phyloP scores from a whole-genome alignment of 805 yeast genomes.

The Pichia heedii region DNA sequence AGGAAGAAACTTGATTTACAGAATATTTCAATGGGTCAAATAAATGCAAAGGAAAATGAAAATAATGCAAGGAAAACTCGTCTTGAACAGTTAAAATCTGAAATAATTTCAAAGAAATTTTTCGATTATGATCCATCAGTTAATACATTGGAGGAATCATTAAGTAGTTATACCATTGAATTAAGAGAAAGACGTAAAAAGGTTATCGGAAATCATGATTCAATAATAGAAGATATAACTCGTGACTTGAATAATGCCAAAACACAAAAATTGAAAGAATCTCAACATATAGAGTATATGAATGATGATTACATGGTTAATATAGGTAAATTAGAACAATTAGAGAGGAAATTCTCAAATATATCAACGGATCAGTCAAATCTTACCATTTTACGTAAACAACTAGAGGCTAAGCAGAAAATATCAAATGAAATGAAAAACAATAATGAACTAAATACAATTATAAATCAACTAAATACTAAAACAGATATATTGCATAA shows the following conservation, averaged over 20 bases:
- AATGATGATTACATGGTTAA: constrained; percentile 31
- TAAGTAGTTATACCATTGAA: too few species aligned
- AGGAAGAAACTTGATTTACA: constrained; percentile 48
- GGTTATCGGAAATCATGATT: too few species aligned
- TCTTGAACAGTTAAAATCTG: too few species aligned
- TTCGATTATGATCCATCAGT: too few species aligned
- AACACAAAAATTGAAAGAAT: constrained; percentile 23
- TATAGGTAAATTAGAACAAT: constrained; percentile 27
- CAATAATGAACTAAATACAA: constrained; percentile 16
- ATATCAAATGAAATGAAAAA: not conserved
- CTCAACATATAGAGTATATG: constrained; percentile 34
- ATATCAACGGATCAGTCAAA: constrained; percentile 31
- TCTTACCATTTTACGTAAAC: not conserved
- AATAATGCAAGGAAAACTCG: not conserved
- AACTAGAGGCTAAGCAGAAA: not conserved
- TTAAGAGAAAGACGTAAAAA: too few species aligned
- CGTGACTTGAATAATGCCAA: not conserved
- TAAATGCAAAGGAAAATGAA: too few species aligned
- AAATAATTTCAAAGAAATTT: too few species aligned
- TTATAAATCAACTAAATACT: constrained; percentile 29
- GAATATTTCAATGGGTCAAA: constrained; percentile 27
- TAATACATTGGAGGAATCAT: too few species aligned
- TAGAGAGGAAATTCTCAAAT: constrained; percentile 31
- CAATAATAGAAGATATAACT: not conserved
- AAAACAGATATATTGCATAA: constrained; percentile 30